Evolutionary conservation across 371 early-diverging fungal species (phyloP), one percentile per base, ranked within the genome.

Genomic region (Actinomortierella wolfii): DNA sequence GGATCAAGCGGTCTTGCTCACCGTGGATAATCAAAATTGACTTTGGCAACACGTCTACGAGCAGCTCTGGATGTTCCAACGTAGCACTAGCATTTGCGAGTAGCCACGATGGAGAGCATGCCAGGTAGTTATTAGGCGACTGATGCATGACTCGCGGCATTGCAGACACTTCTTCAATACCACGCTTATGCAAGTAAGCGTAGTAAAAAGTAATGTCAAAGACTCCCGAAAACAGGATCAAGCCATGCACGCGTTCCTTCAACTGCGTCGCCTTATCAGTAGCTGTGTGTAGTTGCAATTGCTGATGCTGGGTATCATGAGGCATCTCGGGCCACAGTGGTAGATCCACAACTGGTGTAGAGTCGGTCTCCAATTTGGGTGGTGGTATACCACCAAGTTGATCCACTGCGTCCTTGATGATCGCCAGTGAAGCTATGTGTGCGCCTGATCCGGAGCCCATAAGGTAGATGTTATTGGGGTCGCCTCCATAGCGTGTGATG

Each of bases 131-230:
- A 49, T 59, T 74, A 48, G 75, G 64, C 13, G 63, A 76, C 3
- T 60, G 71, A 42, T 75, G 76, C 89, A 91, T 89, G 2, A 81
- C 86, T 42, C 92, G 73, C 4, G 86, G 71, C 91, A 93, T 90
- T 40, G 84, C 87, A 20, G 90, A 89, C 20, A 93, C 73, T 43
- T 90, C 85, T 59, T 93, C 93, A 6, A 91, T 80, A 14, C 92
- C 91, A 15, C 90, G 79, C 24, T 70, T 64, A 43, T 79, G 79
- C 71, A 91, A 88, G 62, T 85, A 88, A 20, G 69, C 63, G 39
- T 81, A 82, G 78, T 93, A 90, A 20, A 74, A 60, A 18, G 81
- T 79, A 49, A 91, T 87, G 48, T 88, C 86, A 64, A 86, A 93
- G 14, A 89, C 87, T 14, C 92, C 93, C 14, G 78, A 78, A 49